Percentiles rank a stretch among this genome's conserved stretches.
Evolutionary conservation across 2,329 filamentous ascomycete species (phyloP).

Genomic region (Coleophoma cylindrospora): DNA sequence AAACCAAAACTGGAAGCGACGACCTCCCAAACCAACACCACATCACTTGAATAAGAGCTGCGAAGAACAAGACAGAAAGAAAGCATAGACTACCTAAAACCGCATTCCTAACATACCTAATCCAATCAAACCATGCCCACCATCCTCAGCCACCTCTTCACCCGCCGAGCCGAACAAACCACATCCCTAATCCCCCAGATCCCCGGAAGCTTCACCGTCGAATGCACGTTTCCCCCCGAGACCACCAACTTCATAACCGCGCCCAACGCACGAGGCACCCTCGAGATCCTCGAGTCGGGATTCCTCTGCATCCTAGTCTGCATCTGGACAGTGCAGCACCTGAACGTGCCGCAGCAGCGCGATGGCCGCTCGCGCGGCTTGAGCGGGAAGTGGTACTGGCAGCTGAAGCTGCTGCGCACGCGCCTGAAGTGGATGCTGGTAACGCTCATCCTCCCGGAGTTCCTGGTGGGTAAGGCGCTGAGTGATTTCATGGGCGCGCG

Average conservation of each 20-base stretch:
- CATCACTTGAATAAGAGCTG: no score
- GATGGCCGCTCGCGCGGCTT: not conserved
- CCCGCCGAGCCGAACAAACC: not conserved
- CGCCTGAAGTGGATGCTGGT: constrained; percentile 2
- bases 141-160: not conserved
- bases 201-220: constrained; percentile 2
- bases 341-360: constrained; percentile 8
- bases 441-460: not conserved
- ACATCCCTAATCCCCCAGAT: not conserved
- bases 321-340: constrained; percentile 13
- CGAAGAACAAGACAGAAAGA: no score
- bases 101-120: no score
- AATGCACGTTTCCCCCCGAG: constrained; percentile 10
- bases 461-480: not conserved
- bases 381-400: not conserved
- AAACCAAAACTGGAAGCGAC: no score
- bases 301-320: constrained; percentile 10
- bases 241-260: constrained; percentile 2
- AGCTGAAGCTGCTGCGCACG: not conserved
- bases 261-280: constrained; percentile 1
- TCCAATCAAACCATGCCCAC: not conserved
- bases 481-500: not conserved
- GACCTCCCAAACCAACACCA: no score
- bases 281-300: constrained; percentile 11
- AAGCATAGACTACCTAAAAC: no score